Percentiles rank a stretch among this genome's conserved stretches.
phyloP scores from a whole-genome alignment of 768 basidiomycete species.

The Termitomyces sp. region DNA sequence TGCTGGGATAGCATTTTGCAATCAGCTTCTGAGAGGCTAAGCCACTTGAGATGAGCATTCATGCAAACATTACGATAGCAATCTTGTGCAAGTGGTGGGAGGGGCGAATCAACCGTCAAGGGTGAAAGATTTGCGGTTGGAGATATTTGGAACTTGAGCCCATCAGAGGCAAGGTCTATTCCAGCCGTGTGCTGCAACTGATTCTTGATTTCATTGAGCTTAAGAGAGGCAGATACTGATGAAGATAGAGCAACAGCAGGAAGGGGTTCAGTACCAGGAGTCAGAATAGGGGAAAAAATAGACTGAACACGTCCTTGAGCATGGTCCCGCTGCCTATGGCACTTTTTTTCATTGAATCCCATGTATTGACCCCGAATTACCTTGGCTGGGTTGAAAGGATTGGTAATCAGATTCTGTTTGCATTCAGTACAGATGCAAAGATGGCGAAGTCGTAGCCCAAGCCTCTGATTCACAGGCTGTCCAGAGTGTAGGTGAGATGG shows the following conservation, averaged over 20 bases:
- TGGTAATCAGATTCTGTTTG: not conserved
- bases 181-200: not conserved
- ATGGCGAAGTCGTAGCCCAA: not conserved
- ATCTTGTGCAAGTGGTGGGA: not conserved
- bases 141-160: not conserved
- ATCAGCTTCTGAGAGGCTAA: not conserved
- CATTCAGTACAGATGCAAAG: not conserved
- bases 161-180: not conserved
- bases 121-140: not conserved
- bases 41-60: not conserved
- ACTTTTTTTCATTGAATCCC: not conserved
- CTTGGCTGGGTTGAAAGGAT: not conserved
- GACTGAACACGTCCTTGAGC: not conserved
- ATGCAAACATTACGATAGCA: not conserved
- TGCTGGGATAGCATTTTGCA: not conserved
- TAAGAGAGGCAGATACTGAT: not conserved
- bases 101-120: not conserved
- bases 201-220: not conserved
- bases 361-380: not conserved
- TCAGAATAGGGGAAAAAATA: not conserved
- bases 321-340: not conserved
- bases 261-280: not conserved
- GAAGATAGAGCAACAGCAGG: not conserved
- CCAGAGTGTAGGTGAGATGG: not conserved
- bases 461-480: not conserved